These are phyloP conservation scores for Helicocarpus griseus DNA, from an alignment of 2,329 filamentous ascomycete genomes.

Conservation along the genomic window DNA sequence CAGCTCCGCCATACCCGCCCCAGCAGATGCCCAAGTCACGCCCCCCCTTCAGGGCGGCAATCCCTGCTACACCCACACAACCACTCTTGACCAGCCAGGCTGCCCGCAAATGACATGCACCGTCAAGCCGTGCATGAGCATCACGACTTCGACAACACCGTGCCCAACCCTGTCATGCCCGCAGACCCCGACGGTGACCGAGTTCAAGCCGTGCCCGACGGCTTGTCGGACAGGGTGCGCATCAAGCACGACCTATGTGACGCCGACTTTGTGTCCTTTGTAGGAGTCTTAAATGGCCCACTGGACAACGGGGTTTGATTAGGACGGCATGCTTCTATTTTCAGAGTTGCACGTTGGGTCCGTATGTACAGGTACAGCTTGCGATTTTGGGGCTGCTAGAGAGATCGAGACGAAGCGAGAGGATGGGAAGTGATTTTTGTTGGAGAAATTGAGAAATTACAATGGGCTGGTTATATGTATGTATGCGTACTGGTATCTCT, in stretches of 20 bases:
- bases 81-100: slow-evolving; percentile 3
- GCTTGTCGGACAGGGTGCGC: slow-evolving; percentile 9
- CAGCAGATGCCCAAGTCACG: slow-evolving; percentile 1
- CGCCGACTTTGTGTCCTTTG: background rate
- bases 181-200: slow-evolving; percentile 8
- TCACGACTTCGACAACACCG: slow-evolving; percentile 8
- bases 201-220: slow-evolving; percentile 6
- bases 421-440: no score
- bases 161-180: slow-evolving; percentile 8
- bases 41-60: background rate
- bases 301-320: no score
- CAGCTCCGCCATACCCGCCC: slow-evolving; percentile 6
- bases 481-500: no score
- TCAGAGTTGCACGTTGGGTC: no score
- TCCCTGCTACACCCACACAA: slow-evolving; percentile 12
- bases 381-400: background rate
- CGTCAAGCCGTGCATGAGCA: slow-evolving; percentile 8
- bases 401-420: no score
- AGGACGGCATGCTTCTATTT: no score
- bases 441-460: no score
- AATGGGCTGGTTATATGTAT: no score
- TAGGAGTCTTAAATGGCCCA: background rate
- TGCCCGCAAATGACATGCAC: slow-evolving; percentile 8
- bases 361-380: no score
- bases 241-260: slow-evolving; percentile 1